Base-by-base conservation (phyloP, 202 grass and related monocot species). In the Hordeum pubiflorum region DNA sequence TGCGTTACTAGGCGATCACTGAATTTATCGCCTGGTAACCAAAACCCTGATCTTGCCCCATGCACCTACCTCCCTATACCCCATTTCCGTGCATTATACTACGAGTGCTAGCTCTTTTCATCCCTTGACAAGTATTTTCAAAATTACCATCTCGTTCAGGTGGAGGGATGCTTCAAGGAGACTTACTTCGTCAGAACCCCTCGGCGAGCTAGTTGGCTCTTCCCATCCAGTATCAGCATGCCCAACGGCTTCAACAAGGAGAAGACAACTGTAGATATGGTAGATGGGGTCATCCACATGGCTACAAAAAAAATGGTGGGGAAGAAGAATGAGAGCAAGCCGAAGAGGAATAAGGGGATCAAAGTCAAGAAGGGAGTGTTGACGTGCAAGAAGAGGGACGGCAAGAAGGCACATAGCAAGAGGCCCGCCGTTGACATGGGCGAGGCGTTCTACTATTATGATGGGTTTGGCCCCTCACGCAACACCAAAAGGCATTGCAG, bases 371-470 rank as follows among this genome's bases (percentile, higher is more conserved):
- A 39, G 43, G 22, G 7, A 46, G 7, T 50, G 27, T 18, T 69
- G 58, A 56, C 10, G 14, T 94, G 92, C 90, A 93, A 98, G 84
- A 98, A 93, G 89, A 86, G 77, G 12, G 84, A 91, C n/a, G 94
- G 83, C 6, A 91, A 80, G 17, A 54, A n/a, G 17, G 6, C 50
- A 54, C 50, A 3, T n/a, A 54, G 0, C 4, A 54, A 54, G 50
- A 54, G 50, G 17, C 50, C 17, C 17, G 6, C 18, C 17, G 6
- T 54, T n/a, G 50, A 54, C 17, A n/a, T 54, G 15, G 50, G 17
- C 0, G 17, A 54, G 6, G 50, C 6, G 0, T 54, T 54, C 50
- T 54, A 71, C 22, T 71, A 71, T 12, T 71, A 71, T 13, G 13
- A 3, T 0, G 68, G 68, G 0, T 71, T 71, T 3, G 68, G 40